A percentile compares a stretch with the other conserved stretches of the same genome.
These are phyloP conservation scores for Aspergillus phoenicis DNA, from an alignment of 2,329 filamentous ascomycete genomes.

Conservation along the genomic window DNA sequence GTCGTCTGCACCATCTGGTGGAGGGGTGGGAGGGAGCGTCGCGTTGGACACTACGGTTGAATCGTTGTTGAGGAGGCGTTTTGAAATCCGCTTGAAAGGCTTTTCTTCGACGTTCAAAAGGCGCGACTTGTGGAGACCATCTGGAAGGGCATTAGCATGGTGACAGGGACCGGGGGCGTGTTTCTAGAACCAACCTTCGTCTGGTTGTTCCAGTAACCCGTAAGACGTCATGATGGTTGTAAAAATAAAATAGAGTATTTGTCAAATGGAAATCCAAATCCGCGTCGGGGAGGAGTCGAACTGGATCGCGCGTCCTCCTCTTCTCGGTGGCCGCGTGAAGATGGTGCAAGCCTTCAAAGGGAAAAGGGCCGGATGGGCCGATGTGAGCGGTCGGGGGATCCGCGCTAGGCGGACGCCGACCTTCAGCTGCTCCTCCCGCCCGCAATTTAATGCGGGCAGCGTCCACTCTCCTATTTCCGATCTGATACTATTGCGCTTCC, in stretches of 20 bases:
- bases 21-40: slow-evolving; percentile 65
- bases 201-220: slow-evolving; percentile 70
- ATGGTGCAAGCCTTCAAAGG: neutral
- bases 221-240: slow-evolving; percentile 56
- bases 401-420: slow-evolving; percentile 21
- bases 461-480: slow-evolving; percentile 2
- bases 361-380: slow-evolving; percentile 14
- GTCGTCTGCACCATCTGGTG: slow-evolving; percentile 59
- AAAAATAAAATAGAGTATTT: neutral
- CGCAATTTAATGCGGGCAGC: slow-evolving; percentile 4
- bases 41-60: slow-evolving; percentile 62
- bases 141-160: slow-evolving; percentile 43
- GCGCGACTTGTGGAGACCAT: slow-evolving; percentile 82
- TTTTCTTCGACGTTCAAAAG: slow-evolving; percentile 90
- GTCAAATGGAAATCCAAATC: neutral
- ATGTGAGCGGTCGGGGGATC: slow-evolving; percentile 23
- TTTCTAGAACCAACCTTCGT: slow-evolving; percentile 47
- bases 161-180: slow-evolving; percentile 10
- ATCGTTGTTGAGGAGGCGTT: slow-evolving; percentile 71
- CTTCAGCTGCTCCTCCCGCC: slow-evolving; percentile 3
- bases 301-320: neutral
- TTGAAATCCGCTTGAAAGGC: slow-evolving; percentile 85
- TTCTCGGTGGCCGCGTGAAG: slow-evolving; percentile 19
- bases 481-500: neutral
- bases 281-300: neutral